A percentile compares a stretch with the other conserved stretches of the same genome.
These are phyloP conservation scores for Ustilago loliicola DNA, from an alignment of 1,284 basidiomycete genomes.

Conservation along the genomic window DNA sequence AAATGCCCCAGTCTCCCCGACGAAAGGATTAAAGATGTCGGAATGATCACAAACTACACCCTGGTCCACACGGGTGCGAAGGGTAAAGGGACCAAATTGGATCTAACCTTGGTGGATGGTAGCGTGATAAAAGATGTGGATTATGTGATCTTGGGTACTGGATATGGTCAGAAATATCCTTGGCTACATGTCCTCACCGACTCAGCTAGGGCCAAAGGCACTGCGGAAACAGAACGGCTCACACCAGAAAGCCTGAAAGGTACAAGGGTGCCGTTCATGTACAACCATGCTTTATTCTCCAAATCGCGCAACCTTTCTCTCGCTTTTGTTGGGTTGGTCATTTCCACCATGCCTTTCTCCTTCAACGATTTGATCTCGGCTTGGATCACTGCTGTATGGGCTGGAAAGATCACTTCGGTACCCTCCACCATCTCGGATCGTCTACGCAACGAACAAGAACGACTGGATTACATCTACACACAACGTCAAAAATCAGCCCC, in stretches of 20 bases:
- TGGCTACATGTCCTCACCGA: slow-evolving; percentile 54
- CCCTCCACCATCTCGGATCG: slow-evolving; percentile 21
- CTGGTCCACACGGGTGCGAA: slow-evolving; percentile 10
- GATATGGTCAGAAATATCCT: slow-evolving; percentile 53
- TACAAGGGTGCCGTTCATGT: slow-evolving; percentile 36
- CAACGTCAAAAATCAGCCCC: background rate
- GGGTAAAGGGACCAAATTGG: slow-evolving; percentile 23
- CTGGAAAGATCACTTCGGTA: slow-evolving; percentile 37
- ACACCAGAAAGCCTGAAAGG: slow-evolving; percentile 29
- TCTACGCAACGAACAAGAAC: slow-evolving; percentile 19
- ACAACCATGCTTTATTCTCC: slow-evolving; percentile 47
- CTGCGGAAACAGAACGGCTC: slow-evolving; percentile 11
- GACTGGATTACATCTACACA: slow-evolving; percentile 31
- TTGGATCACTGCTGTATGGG: slow-evolving; percentile 51
- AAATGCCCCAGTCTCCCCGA: slow-evolving; percentile 57
- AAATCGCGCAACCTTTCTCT: slow-evolving; percentile 30
- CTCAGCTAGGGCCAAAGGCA: slow-evolving; percentile 4
- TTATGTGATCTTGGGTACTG: slow-evolving; percentile 52
- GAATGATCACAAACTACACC: slow-evolving; percentile 41
- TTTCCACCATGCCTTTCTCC: slow-evolving; percentile 52
- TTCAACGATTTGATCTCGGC: slow-evolving; percentile 45
- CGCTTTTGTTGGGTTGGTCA: slow-evolving; percentile 50
- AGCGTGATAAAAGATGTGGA: slow-evolving; percentile 48
- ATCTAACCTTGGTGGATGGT: slow-evolving; percentile 51
- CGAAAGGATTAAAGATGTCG: slow-evolving; percentile 57